phyloP scores from a whole-genome alignment of 345 rosid genomes.

The Sisymbrium irio region DNA sequence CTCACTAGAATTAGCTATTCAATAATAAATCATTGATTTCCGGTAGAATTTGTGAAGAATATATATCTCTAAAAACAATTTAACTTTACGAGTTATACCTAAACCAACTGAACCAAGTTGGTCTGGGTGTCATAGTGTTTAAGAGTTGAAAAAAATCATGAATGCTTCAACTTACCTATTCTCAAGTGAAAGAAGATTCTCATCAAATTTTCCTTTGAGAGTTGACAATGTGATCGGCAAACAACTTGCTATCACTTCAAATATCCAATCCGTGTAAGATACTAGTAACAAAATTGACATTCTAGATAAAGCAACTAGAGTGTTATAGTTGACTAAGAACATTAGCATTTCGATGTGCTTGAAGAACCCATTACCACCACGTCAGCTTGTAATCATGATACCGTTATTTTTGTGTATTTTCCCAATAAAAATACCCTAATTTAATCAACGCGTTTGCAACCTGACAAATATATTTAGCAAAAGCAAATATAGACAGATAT shows the following conservation, averaged over 20 bases:
- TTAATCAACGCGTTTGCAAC: background rate
- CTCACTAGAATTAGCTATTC: too few species aligned
- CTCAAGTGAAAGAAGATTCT: constrained; percentile 41
- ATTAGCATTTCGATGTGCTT: too few species aligned
- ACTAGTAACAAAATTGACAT: background rate
- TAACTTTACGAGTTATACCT: too few species aligned
- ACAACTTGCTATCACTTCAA: constrained; percentile 54
- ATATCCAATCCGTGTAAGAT: constrained; percentile 18
- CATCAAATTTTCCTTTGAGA: constrained; percentile 71
- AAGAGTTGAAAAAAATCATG: background rate
- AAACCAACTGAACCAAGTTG: constrained; percentile 7
- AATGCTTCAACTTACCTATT: constrained; percentile 39
- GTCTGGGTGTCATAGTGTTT: background rate
- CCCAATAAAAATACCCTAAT: background rate
- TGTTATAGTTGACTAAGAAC: background rate
- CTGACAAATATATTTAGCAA: background rate
- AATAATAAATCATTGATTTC: too few species aligned
- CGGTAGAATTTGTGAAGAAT: too few species aligned
- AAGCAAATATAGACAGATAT: background rate
- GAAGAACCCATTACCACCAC: too few species aligned
- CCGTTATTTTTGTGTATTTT: too few species aligned
- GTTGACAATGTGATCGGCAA: constrained; percentile 51
- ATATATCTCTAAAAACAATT: too few species aligned
- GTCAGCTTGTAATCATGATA: too few species aligned
- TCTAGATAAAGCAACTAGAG: background rate